phyloP scores from a whole-genome alignment of 2,329 filamentous ascomycete genomes.

The Trematosphaeria pertusa region DNA sequence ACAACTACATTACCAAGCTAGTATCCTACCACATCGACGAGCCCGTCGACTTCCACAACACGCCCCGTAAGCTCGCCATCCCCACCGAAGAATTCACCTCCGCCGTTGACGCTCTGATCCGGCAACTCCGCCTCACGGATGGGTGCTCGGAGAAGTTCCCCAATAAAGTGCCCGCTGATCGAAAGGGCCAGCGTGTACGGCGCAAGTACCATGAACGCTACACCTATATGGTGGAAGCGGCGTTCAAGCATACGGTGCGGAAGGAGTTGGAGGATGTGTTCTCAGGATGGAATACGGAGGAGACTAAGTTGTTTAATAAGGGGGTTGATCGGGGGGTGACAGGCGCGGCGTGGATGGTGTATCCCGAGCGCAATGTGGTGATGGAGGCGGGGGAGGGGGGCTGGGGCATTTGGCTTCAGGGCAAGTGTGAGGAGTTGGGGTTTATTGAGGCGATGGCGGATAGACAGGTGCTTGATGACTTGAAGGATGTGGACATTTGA shows the following conservation, averaged over 20 bases:
- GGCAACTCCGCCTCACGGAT: constrained; percentile 7
- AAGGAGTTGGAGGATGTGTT: constrained; percentile 15
- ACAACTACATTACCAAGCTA: constrained; percentile 11
- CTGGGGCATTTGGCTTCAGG: constrained; percentile 16
- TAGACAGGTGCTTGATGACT: constrained; percentile 10
- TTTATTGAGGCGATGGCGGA: constrained; percentile 8
- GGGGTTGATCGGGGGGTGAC: constrained; percentile 19
- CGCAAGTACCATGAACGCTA: constrained; percentile 12
- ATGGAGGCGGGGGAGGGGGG: constrained; percentile 14
- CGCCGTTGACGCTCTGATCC: constrained; percentile 12
- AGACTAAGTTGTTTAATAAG: constrained; percentile 26
- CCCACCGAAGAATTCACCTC: constrained; percentile 10
- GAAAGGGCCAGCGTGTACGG: constrained; percentile 6
- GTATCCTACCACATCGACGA: constrained; percentile 9
- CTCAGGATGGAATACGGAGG: constrained; percentile 5
- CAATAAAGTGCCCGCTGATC: background rate
- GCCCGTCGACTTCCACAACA: constrained; percentile 1
- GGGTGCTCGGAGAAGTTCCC: constrained; percentile 1
- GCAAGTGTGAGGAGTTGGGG: constrained; percentile 17
- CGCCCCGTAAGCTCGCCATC: background rate
- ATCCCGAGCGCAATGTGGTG: constrained; percentile 15
- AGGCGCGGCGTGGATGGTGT: constrained; percentile 12
- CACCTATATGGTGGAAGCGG: constrained; percentile 3
- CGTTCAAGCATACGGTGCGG: constrained; percentile 8
- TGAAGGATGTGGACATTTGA: background rate